Evolutionary conservation across 2,329 filamentous ascomycete genomes (phyloP).

Genomic region (Colletotrichum tanaceti): DNA sequence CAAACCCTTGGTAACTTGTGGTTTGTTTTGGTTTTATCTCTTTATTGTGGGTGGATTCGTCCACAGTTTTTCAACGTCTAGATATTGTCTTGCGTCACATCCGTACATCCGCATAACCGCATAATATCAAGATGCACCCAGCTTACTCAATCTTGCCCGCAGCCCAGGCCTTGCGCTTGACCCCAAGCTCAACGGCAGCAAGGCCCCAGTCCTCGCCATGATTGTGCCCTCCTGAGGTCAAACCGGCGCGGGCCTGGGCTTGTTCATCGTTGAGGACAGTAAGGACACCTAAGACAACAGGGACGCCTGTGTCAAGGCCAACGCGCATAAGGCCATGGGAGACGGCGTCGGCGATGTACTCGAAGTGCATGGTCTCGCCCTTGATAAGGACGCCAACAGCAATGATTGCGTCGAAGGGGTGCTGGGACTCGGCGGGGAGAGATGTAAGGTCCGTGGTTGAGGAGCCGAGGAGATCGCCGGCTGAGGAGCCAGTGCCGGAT

Average conservation of each 20-base stretch:
- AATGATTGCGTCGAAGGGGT: constrained; percentile 89
- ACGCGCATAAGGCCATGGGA: constrained; percentile 94
- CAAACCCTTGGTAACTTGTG: neutral
- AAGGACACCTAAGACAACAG: constrained; percentile 91
- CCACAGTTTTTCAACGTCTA: neutral
- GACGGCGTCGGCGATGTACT: constrained; percentile 95
- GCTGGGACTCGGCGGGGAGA: constrained; percentile 58
- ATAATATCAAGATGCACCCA: neutral
- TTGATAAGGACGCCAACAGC: constrained; percentile 97
- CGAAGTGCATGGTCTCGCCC: constrained; percentile 99
- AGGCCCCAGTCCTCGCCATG: constrained; percentile 97
- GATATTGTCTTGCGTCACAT: constrained; percentile 26
- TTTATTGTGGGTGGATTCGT: neutral
- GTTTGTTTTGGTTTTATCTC: neutral
- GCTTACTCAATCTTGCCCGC: constrained; percentile 69
- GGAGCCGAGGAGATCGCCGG: constrained; percentile 80
- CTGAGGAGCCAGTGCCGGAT: constrained; percentile 69
- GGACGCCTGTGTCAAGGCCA: constrained; percentile 87
- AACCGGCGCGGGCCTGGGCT: constrained; percentile 83
- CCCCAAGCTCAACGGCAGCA: constrained; percentile 92
- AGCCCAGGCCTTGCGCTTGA: constrained; percentile 87
- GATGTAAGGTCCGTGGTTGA: constrained; percentile 75
- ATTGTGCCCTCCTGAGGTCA: constrained; percentile 79
- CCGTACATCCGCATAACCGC: constrained; percentile 13
- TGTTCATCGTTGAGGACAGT: constrained; percentile 92